Evolutionary conservation across 225 moss, liverwort and hornwort genomes (phyloP).

Genomic region (Neckera pumila): DNA sequence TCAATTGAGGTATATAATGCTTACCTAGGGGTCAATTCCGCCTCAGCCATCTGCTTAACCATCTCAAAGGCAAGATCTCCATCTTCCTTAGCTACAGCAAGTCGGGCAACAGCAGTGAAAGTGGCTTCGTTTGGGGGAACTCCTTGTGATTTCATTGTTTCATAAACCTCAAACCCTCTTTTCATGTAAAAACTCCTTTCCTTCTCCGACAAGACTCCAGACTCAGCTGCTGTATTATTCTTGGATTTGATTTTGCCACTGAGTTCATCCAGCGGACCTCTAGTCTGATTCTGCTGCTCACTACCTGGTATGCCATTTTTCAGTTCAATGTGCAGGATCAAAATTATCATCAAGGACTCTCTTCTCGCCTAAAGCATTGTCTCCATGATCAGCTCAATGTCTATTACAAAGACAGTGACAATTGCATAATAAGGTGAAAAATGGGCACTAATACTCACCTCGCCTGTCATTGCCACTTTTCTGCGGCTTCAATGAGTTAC

Average conservation of each 20-base stretch:
- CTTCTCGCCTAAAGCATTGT: neutral
- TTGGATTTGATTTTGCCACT: constrained; percentile 10
- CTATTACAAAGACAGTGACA: neutral
- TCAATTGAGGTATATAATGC: neutral
- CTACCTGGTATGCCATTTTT: constrained; percentile 9
- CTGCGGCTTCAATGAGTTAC: constrained; percentile 53
- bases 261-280: constrained; percentile 13
- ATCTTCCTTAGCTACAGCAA: constrained; percentile 79
- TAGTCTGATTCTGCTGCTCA: constrained; percentile 20
- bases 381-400: neutral
- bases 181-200: constrained; percentile 35
- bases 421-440: neutral
- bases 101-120: constrained; percentile 81
- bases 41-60: constrained; percentile 90
- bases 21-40: constrained; percentile 61
- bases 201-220: constrained; percentile 30
- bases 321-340: neutral
- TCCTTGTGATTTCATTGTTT: constrained; percentile 57
- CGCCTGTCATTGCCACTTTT: constrained; percentile 61
- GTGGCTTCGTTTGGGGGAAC: constrained; percentile 86
- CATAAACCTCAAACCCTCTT: constrained; percentile 77
- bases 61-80: constrained; percentile 94
- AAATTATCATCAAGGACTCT: neutral
- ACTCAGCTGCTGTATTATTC: constrained; percentile 3
- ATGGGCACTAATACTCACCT: constrained; percentile 12